Base-by-base conservation (phyloP, 495 filamentous ascomycete genomes). In the Penicillium tannophilum region DNA sequence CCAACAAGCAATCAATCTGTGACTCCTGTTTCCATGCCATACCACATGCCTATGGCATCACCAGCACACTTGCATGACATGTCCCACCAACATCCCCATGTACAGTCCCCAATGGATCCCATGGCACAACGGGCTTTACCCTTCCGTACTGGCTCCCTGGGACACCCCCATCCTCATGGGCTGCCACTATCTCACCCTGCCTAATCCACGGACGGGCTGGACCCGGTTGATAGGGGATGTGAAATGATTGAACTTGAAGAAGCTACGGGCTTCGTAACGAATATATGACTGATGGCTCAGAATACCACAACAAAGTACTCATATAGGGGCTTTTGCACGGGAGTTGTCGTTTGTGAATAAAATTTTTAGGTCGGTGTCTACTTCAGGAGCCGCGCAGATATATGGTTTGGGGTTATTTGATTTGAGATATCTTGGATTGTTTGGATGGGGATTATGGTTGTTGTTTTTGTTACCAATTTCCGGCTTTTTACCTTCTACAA, bases 91-190 rank as follows among this genome's bases (percentile, higher is more conserved):
- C 9, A 36, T 12, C 9, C 33, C 24, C 59, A 69, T 30, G 56
- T 11, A 61, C 68, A 35, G 72, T 75, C 61, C 72, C 72, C 52
- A 71, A 31, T 44, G 53, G 52, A 49, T 11, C 16, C 74, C 64
- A 43, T 64, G 20, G 48, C 49, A 45, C 52, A 65, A 43, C 65
- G 67, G 26, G 54, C 58, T n/a, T 26, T 49, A 64, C 19, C 63
- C 63, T 75, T 76, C 59, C 73, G 73, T 48, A 72, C 70, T 4
- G 73, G 70, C 14, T 75, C 67, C 0, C 43, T 75, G 19, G 67
- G 70, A 16, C 76, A 73, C 57, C 67, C 69, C 11, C 59, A 73
- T 55, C 67, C 68, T 11, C 62, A 74, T 31, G 65, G 68, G 20
- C 17, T 68, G 55, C 61, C 65, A 35, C 55, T 68, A 23, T 58